A percentile compares a stretch with the other conserved stretches of the same genome.
phyloP scores from a whole-genome alignment of 805 yeast species.

The Yarrowia alimentaria region DNA sequence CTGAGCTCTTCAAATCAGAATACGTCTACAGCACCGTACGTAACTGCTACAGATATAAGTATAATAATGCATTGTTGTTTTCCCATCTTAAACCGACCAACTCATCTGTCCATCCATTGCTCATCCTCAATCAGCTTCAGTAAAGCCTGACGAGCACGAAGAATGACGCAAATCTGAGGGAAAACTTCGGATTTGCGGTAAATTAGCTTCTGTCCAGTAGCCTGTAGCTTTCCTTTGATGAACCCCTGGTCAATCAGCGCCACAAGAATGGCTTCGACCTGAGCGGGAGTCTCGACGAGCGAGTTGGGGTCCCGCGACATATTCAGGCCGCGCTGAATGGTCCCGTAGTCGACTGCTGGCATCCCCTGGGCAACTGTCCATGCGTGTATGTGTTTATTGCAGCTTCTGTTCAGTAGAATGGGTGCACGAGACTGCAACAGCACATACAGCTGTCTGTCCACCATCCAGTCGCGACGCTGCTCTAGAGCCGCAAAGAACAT shows the following conservation, averaged over 20 bases:
- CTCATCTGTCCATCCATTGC: constrained; percentile 3
- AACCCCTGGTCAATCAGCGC: constrained; percentile 34
- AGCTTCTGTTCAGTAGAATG: constrained; percentile 32
- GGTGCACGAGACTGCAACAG: constrained; percentile 35
- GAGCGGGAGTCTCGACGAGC: neutral
- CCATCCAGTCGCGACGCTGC: constrained; percentile 34
- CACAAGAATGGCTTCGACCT: constrained; percentile 17
- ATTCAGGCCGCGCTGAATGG: no score
- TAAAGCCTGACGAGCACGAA: neutral
- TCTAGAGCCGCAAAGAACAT: constrained; percentile 38
- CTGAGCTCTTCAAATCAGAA: no score
- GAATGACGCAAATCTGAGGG: constrained; percentile 15
- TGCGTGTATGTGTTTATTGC: neutral
- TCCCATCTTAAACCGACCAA: no score
- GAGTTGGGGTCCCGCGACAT: no score
- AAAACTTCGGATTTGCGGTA: constrained; percentile 32
- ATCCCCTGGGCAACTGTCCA: neutral
- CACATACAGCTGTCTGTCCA: constrained; percentile 35
- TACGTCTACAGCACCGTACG: no score
- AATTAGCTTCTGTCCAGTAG: constrained; percentile 33
- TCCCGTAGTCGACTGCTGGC: constrained; percentile 2
- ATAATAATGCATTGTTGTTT: no score
- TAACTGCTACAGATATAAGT: no score
- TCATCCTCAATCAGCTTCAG: constrained; percentile 5
- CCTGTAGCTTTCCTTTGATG: constrained; percentile 40